Evolutionary conservation across 306 rosid genomes (phyloP).

Genomic region (Gillenia trifoliata): DNA sequence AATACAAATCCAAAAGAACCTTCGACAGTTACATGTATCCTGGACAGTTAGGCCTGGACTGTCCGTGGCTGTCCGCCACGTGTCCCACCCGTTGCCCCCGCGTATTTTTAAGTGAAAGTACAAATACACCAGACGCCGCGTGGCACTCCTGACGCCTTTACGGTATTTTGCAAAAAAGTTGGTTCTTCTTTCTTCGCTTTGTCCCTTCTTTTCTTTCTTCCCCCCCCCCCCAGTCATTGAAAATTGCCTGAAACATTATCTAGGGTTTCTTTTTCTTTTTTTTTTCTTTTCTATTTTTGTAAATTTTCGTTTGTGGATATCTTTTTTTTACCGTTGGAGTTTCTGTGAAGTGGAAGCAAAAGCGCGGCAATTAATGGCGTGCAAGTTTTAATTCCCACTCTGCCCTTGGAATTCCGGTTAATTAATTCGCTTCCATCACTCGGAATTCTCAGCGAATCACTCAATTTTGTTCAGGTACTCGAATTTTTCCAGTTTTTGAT

Average conservation of each 20-base stretch:
- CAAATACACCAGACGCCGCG: background rate
- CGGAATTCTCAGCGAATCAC: background rate
- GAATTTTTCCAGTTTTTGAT: background rate
- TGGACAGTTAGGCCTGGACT: background rate
- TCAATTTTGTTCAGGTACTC: slow-evolving; percentile 33
- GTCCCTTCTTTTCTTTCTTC: background rate
- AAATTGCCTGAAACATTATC: background rate
- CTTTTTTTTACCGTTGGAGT: background rate
- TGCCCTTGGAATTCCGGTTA: slow-evolving; percentile 13
- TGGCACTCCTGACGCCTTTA: background rate
- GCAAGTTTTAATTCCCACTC: slow-evolving; percentile 25
- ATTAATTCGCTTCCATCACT: slow-evolving; percentile 12
- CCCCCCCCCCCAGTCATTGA: background rate
- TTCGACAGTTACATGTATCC: background rate
- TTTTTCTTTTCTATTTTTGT: no score
- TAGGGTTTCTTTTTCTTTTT: slow-evolving; percentile 21
- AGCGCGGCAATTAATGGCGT: slow-evolving; percentile 27
- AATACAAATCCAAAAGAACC: background rate
- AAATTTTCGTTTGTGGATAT: background rate
- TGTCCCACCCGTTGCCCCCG: slow-evolving; percentile 33
- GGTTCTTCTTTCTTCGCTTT: background rate
- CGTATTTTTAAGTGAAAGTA: background rate
- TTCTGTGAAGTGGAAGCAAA: slow-evolving; percentile 49
- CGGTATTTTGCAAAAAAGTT: slow-evolving; percentile 1
- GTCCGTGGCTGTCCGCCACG: slow-evolving; percentile 27